A percentile compares a stretch with the other conserved stretches of the same genome.
phyloP scores from a whole-genome alignment of 1,284 basidiomycete genomes.

The Leccinum cinnamomeum region DNA sequence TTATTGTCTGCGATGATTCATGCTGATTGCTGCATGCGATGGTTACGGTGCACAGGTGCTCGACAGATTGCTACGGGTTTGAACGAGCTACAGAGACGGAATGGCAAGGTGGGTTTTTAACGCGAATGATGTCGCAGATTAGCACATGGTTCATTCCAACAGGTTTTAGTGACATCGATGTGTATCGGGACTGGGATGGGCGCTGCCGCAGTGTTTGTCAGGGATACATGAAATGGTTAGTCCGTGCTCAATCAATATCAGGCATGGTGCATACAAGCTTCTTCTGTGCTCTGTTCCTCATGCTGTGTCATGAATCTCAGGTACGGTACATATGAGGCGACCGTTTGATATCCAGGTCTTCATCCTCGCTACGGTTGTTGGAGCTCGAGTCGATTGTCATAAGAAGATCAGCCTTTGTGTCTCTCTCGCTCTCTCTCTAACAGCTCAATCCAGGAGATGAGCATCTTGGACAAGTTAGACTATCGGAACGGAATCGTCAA shows the following conservation, averaged over 20 bases:
- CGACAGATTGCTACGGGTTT: constrained; percentile 88
- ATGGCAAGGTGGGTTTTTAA: constrained; percentile 61
- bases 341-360: background rate
- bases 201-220: constrained; percentile 73
- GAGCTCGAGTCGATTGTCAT: background rate
- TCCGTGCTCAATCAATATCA: background rate
- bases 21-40: constrained; percentile 31
- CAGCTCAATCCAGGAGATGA: background rate
- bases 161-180: constrained; percentile 84
- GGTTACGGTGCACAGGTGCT: constrained; percentile 79
- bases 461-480: background rate
- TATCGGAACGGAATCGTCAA: background rate
- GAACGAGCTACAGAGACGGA: constrained; percentile 74
- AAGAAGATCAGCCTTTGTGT: background rate
- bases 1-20: constrained; percentile 4
- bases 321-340: background rate
- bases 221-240: constrained; percentile 40
- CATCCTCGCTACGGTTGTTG: background rate
- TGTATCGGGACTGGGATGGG: constrained; percentile 88
- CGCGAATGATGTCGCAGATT: background rate
- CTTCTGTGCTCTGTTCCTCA: background rate
- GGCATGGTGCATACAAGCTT: background rate
- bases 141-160: constrained; percentile 1
- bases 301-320: background rate
- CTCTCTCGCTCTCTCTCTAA: background rate